Conservation (phyloP, 169 alveolate species). For the Fabrea salina region DNA sequence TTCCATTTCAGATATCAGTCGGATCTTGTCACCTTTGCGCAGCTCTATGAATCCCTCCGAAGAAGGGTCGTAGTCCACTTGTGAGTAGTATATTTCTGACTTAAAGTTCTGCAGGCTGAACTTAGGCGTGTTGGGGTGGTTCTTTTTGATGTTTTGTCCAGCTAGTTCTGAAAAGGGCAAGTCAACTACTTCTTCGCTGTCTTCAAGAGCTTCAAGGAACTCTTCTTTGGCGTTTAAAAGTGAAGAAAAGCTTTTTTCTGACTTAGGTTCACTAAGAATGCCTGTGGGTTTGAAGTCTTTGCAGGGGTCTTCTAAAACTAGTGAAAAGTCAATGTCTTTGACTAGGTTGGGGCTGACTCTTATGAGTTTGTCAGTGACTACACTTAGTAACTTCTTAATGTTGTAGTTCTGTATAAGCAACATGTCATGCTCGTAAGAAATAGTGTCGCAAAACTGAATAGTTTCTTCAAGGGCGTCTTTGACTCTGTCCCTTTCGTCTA, state of each 20-base stretch:
- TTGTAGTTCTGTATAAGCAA: conserved; percentile 21
- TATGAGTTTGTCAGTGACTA: conserved; percentile 29
- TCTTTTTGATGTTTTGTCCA: conserved; percentile 4
- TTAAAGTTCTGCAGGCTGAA: neutral
- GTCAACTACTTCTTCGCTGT: neutral
- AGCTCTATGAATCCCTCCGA: neutral
- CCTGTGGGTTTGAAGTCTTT: conserved; percentile 27
- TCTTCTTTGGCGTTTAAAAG: neutral
- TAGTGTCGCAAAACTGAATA: conserved; percentile 24
- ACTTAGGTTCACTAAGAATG: neutral
- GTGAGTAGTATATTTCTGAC: neutral
- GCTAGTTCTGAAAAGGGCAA: conserved; percentile 18
- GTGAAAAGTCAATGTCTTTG: conserved; percentile 21
- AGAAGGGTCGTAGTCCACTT: neutral
- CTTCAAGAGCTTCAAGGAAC: neutral
- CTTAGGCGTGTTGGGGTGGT: conserved; percentile 9
- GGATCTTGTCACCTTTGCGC: conserved; percentile 19
- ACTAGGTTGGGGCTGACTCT: neutral
- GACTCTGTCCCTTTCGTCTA: neutral
- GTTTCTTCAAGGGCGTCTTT: conserved; percentile 33
- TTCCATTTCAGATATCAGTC: conserved; percentile 12
- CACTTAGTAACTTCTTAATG: neutral
- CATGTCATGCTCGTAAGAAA: conserved; percentile 32
- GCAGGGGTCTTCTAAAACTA: conserved; percentile 17
- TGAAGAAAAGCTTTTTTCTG: neutral